Conservation (phyloP, 805 yeast genomes). For the Candida mattraensis region DNA sequence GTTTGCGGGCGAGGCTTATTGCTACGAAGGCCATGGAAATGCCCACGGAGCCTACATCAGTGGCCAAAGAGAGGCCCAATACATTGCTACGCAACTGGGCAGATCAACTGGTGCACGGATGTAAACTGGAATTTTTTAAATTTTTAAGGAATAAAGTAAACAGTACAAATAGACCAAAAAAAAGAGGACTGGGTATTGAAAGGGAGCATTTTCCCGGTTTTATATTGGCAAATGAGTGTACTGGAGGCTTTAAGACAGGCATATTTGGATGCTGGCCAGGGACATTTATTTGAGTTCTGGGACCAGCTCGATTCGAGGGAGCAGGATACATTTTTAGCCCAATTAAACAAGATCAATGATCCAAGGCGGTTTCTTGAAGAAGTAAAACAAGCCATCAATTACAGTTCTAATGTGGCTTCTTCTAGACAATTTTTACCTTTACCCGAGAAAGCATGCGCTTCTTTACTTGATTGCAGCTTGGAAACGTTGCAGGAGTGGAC, state of each 20-base stretch:
- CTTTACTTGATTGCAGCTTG: slow-evolving; percentile 40
- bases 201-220: too few species aligned
- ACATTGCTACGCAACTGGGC: slow-evolving; percentile 7
- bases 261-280: slow-evolving; percentile 50
- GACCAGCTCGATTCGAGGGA: slow-evolving; percentile 38
- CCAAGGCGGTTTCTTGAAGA: slow-evolving; percentile 42
- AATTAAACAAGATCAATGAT: slow-evolving; percentile 41
- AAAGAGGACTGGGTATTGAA: too few species aligned
- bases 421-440: slow-evolving; percentile 43
- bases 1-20: slow-evolving; percentile 58
- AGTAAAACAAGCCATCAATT: slow-evolving; percentile 47
- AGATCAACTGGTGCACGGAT: slow-evolving; percentile 2
- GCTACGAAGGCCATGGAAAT: slow-evolving; percentile 51
- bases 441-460: slow-evolving; percentile 53
- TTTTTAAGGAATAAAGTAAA: background rate
- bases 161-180: background rate
- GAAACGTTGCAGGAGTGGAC: slow-evolving; percentile 33
- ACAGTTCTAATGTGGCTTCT: slow-evolving; percentile 25
- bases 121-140: background rate
- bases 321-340: slow-evolving; percentile 38
- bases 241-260: slow-evolving; percentile 12
- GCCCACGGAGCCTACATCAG: slow-evolving; percentile 57
- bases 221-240: too few species aligned
- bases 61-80: slow-evolving; percentile 46
- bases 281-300: slow-evolving; percentile 51